Evolutionary conservation across 2,329 filamentous ascomycete species (phyloP), one percentile per base, ranked within the genome.

Genomic region (Fusarium sulawesiense): DNA sequence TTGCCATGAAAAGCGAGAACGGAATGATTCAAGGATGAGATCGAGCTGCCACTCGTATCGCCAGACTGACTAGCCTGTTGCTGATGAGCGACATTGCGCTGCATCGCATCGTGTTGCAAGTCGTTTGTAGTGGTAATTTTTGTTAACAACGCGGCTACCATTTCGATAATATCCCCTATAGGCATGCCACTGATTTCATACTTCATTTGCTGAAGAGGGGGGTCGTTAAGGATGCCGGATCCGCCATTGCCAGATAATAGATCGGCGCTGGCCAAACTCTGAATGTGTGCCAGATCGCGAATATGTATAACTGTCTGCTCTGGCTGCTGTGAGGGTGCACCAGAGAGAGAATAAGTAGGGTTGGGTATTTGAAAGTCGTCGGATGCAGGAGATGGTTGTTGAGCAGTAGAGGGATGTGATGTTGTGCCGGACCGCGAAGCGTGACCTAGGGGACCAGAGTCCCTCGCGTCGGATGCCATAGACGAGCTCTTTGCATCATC

Each of bases 111-210:
- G 80, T 98, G 95, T 78, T 98, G 94, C 54, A 91, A 84, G 78
- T 99, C 96, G 78, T 99, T 99, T 60, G 95, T 98, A 6, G 93
- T 93, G 8, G 96, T 98, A 75, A 99, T 99, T 80, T 98, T 98
- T 60, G 95, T 97, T 67, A 99, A 85, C 25, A 99, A 87, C 9
- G 94, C 96, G 7, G 96, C 96, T 6, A 99, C 96, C 96, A 99
- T 98, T 80, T 98, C 95, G 78, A 99, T 99, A 73, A 99, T 93
- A 77, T 99, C 95, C 71, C 92, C 90, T 58, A 98, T 97, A 55
- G 96, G 96, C 95, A 99, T 98, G 56, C 89, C 92, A 81, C 94
- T 98, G 75, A 99, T 98, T 80, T 98, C 96, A 79, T 97, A 99
- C 78, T 89, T 89, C 81, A 86, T 87, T 68, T 85, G 85, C 73